A percentile compares a stretch with the other conserved stretches of the same genome.
Conservation (phyloP, 176 grass and related monocot genomes). For the Musa beccarii region DNA sequence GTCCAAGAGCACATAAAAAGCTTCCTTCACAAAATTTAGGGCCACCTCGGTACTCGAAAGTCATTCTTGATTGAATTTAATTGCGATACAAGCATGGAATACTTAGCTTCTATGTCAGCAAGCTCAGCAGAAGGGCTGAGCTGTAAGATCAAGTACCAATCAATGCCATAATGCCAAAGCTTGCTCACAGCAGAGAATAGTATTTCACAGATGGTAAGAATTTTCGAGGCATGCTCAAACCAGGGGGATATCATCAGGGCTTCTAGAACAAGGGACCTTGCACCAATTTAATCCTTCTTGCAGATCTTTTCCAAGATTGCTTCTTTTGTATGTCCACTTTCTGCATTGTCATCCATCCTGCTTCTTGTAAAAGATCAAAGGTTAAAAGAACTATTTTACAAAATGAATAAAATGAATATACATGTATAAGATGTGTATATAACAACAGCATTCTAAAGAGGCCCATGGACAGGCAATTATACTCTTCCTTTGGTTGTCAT, state of each 20-base stretch:
- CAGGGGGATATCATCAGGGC: slow-evolving; percentile 44
- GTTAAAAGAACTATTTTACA: too few species aligned
- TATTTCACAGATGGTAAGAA: slow-evolving; percentile 57
- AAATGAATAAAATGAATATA: too few species aligned
- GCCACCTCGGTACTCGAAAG: slow-evolving; percentile 31
- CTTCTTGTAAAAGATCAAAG: background rate
- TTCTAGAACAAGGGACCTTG: slow-evolving; percentile 42
- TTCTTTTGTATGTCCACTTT: slow-evolving; percentile 11
- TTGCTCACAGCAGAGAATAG: slow-evolving; percentile 38
- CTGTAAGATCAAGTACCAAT: slow-evolving; percentile 62
- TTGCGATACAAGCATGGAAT: slow-evolving; percentile 30
- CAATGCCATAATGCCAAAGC: slow-evolving; percentile 1
- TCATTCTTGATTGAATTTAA: slow-evolving; percentile 29
- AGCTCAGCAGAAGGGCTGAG: slow-evolving; percentile 28
- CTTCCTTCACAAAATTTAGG: slow-evolving; percentile 38
- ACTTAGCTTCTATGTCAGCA: slow-evolving; percentile 29
- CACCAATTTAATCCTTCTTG: slow-evolving; percentile 42
- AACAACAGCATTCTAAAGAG: too few species aligned
- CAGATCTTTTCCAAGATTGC: slow-evolving; percentile 35
- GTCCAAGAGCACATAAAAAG: slow-evolving; percentile 41
- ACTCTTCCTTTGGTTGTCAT: too few species aligned
- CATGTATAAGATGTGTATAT: too few species aligned
- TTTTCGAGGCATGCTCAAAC: slow-evolving; percentile 44
- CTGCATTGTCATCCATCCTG: background rate
- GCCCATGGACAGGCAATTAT: too few species aligned